Conservation (phyloP, 2,329 filamentous ascomycete genomes). For the Aspergillus alliaceus region DNA sequence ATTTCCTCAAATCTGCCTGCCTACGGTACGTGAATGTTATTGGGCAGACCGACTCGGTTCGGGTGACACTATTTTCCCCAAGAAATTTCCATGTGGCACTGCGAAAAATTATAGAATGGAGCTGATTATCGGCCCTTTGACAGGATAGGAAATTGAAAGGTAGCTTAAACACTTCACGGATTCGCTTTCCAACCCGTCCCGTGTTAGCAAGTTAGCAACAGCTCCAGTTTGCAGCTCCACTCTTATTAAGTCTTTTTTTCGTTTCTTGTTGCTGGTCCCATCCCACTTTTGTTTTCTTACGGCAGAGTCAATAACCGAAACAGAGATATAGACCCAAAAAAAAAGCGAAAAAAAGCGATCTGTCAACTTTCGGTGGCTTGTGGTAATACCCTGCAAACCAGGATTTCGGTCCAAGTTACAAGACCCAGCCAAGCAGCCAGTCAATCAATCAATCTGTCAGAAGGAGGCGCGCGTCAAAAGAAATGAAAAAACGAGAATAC, state of each 20-base stretch:
- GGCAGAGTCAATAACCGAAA: background rate
- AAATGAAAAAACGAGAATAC: constrained; percentile 1
- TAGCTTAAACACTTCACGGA: background rate
- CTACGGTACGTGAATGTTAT: constrained; percentile 2
- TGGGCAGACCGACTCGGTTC: background rate
- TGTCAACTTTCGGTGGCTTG: constrained; percentile 28
- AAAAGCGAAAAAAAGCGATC: constrained; percentile 26
- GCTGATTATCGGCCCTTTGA: constrained; percentile 10
- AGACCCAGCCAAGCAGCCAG: constrained; percentile 6
- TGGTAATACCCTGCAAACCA: constrained; percentile 15
- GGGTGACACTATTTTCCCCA: constrained; percentile 4
- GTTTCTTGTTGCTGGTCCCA: background rate
- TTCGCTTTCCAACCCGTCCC: constrained; percentile 4
- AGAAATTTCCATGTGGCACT: constrained; percentile 15
- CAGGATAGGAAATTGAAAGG: constrained; percentile 9
- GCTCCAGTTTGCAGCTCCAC: constrained; percentile 15
- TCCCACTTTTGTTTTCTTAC: constrained; percentile 1
- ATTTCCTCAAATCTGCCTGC: background rate
- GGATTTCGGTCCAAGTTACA: constrained; percentile 13
- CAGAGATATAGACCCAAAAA: background rate
- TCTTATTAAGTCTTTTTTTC: constrained; percentile 3
- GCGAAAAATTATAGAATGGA: constrained; percentile 6
- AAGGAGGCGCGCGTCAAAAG: constrained; percentile 13
- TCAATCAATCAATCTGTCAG: constrained; percentile 9
- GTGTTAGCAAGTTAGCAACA: constrained; percentile 4